A percentile compares a stretch with the other conserved stretches of the same genome.
These are phyloP conservation scores for Atalantia buxifolia DNA, from an alignment of 345 rosid genomes.

Conservation along the genomic window DNA sequence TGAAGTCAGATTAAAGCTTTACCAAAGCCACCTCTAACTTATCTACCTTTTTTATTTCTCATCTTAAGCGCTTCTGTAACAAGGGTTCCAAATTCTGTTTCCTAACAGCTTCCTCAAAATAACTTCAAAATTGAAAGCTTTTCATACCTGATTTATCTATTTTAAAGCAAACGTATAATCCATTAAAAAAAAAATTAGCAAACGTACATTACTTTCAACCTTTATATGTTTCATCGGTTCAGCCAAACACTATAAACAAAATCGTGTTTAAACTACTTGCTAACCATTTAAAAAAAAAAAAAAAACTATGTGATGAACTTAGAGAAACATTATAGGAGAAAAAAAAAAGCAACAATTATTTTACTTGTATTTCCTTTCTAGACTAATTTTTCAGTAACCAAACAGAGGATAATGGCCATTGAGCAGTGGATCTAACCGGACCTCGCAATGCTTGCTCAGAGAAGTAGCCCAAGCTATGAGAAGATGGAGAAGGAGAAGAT, in stretches of 20 bases:
- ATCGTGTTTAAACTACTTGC: not conserved
- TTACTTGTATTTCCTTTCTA: not conserved
- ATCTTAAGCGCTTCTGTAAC: not conserved
- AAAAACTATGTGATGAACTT: not conserved
- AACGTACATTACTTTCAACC: not conserved
- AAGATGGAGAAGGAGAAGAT: conserved; percentile 15
- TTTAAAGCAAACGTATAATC: no score
- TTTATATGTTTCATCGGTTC: not conserved
- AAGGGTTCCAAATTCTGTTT: not conserved
- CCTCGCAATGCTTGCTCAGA: conserved; percentile 29
- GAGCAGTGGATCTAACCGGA: not conserved
- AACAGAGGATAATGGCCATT: not conserved
- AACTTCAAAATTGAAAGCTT: not conserved
- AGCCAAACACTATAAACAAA: not conserved
- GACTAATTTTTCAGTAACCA: not conserved
- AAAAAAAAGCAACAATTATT: not conserved
- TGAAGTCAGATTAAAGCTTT: no score
- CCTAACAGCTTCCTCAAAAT: not conserved
- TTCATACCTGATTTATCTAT: no score
- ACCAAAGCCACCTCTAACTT: no score
- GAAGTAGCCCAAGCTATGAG: conserved; percentile 10
- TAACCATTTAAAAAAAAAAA: not conserved
- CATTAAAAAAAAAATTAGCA: not conserved
- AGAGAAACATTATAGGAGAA: not conserved
- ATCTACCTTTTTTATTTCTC: no score